Evolutionary conservation across 345 rosid species (phyloP), one percentile per base, ranked within the genome.

Genomic region (Mangifera indica): DNA sequence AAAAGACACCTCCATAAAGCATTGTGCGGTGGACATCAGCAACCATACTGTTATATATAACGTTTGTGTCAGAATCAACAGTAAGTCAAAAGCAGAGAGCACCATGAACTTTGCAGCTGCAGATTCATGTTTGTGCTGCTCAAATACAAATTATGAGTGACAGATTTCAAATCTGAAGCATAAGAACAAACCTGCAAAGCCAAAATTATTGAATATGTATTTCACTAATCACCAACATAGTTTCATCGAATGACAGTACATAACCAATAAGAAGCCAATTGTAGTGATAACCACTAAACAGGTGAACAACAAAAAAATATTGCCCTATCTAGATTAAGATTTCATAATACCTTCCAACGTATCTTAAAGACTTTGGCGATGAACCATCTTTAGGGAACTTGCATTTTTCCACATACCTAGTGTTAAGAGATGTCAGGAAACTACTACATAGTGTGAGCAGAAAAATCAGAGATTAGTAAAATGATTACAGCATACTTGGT

Each of bases 1-100:
- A 74, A 83, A 95, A 95, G 79, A 92, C 79, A 34, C 99, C 99
- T 55, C 98, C 98, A 72, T 92, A 95, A 3, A 95, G 98, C 71
- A 95, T 79, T 0, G 98, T 95, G 70, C 98, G 96, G 78, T 92
- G 99, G 74, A 95, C 97, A 82, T 95, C 99, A 0, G 99, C 99
- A 52, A 95, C 99, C 99, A 95, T 95, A 84, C 98, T 92, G 85
- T 63, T 71, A 46, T 72, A n/a, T 45, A 73, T 21, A 29, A 69
- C 4, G 34, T 52, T 8, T 60, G 45, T 21, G 32, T 67, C 56
- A 67, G 11, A 74, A 77, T 64, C 51, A 17, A 45, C 1, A 53
- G 46, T 54, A 25, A 57, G 13, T 29, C 7, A 25, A 26, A 11
- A 34, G 18, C 44, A 21, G 42, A 55, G 32, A 21, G 34, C 40